Evolutionary conservation across 345 rosid species (phyloP).

Genomic region (Lepidium didymum): DNA sequence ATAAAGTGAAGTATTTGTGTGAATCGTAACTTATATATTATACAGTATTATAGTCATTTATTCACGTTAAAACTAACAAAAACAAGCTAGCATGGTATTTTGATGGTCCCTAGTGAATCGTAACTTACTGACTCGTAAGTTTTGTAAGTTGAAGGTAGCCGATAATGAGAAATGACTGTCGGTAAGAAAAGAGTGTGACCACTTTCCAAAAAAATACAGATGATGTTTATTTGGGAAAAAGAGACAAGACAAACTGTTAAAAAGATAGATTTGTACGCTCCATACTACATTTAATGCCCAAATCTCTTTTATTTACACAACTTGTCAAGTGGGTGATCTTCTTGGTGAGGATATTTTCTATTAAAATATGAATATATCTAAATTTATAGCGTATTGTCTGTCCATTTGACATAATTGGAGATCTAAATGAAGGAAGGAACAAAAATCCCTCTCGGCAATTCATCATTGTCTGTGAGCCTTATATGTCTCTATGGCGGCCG

Average conservation of each 20-base stretch:
- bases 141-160: too few relatives aligned
- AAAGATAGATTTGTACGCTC: slow-evolving; percentile 17
- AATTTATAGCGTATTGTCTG: not conserved
- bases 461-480: slow-evolving; percentile 29
- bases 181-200: slow-evolving; percentile 20
- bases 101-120: too few relatives aligned
- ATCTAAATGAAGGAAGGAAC: slow-evolving; percentile 22
- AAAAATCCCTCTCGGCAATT: slow-evolving; percentile 14
- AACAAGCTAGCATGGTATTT: too few relatives aligned
- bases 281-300: slow-evolving; percentile 4
- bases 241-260: slow-evolving; percentile 4
- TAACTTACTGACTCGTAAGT: too few relatives aligned
- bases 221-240: slow-evolving; percentile 16
- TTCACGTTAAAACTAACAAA: too few relatives aligned
- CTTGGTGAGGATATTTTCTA: slow-evolving; percentile 14
- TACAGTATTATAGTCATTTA: too few relatives aligned
- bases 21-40: too few relatives aligned
- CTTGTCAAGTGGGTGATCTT: slow-evolving; percentile 28
- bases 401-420: slow-evolving; percentile 6
- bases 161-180: not conserved
- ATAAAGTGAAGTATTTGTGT: too few relatives aligned
- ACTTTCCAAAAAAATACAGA: slow-evolving; percentile 15
- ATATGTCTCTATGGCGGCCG: slow-evolving; percentile 23
- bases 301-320: slow-evolving; percentile 10
- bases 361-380: not conserved